A percentile compares a stretch with the other conserved stretches of the same genome.
phyloP scores from a whole-genome alignment of 352 stramenopile genomes.

The Elongisporangium anandrum region DNA sequence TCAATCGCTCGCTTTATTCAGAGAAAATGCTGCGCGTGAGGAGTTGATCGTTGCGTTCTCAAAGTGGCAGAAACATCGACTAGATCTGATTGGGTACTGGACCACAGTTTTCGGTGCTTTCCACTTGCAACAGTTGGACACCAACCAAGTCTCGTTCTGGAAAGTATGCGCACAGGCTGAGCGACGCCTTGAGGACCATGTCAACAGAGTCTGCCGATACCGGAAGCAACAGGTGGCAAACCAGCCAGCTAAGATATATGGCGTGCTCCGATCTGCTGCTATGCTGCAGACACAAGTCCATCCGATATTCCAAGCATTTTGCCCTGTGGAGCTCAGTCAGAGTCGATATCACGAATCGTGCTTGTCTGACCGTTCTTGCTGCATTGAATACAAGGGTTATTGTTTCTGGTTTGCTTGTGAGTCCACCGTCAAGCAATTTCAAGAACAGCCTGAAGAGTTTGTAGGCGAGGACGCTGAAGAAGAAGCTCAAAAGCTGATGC shows the following conservation, averaged over 20 bases:
- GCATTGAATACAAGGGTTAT: conserved; percentile 30
- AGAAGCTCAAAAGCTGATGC: conserved; percentile 24
- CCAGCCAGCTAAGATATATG: conserved; percentile 14
- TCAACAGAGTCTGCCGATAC: conserved; percentile 8
- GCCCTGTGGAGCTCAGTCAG: conserved; percentile 46
- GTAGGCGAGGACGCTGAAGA: conserved; percentile 26
- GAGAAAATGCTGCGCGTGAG: conserved; percentile 3
- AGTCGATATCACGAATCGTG: conserved; percentile 28
- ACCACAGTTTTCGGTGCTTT: conserved; percentile 35
- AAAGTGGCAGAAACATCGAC: conserved; percentile 34
- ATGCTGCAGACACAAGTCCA: conserved; percentile 26
- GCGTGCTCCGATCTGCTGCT: conserved; percentile 23
- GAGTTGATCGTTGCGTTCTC: conserved; percentile 22
- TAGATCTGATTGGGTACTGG: conserved; percentile 48
- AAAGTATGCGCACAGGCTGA: conserved; percentile 23
- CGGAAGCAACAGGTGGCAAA: conserved; percentile 22
- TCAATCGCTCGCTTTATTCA: background rate
- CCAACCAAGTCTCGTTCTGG: conserved; percentile 37
- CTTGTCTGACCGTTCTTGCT: conserved; percentile 23
- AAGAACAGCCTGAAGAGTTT: conserved; percentile 22
- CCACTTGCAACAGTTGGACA: conserved; percentile 43
- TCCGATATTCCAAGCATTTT: conserved; percentile 39
- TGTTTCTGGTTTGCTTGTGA: conserved; percentile 44
- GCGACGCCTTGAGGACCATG: conserved; percentile 21
- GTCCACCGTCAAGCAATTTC: conserved; percentile 28